These are phyloP conservation scores for Fusarium kyushuense DNA, from an alignment of 2,329 filamentous ascomycete species.

Conservation along the genomic window DNA sequence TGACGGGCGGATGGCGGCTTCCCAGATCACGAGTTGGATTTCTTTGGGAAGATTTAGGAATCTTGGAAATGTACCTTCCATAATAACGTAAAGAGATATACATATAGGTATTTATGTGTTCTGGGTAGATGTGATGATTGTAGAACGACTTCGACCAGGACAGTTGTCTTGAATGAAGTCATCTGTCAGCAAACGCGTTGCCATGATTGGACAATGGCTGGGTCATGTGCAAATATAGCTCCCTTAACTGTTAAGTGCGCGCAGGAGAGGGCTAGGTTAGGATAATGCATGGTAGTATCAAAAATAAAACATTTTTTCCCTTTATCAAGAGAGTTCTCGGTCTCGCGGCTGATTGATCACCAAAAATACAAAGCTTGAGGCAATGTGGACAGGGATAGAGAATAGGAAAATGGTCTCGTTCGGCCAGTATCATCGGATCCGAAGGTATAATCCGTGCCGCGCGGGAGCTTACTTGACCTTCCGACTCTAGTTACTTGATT, in stretches of 20 bases:
- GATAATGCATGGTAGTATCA: too few species aligned
- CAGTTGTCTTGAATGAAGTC: neutral
- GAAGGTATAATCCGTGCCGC: constrained; percentile 1
- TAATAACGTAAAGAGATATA: neutral
- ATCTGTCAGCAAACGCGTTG: neutral
- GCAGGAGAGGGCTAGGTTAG: too few species aligned
- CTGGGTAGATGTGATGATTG: neutral
- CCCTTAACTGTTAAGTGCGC: too few species aligned
- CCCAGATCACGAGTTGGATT: constrained; percentile 27
- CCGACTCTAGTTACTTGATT: constrained; percentile 8
- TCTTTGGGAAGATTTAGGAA: constrained; percentile 20
- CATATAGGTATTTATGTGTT: neutral
- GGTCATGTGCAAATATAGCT: neutral
- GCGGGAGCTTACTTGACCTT: neutral
- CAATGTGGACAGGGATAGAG: too few species aligned
- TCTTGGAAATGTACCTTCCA: neutral
- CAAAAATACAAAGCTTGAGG: too few species aligned
- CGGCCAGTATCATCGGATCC: neutral
- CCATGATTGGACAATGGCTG: neutral
- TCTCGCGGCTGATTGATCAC: too few species aligned
- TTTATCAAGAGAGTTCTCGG: too few species aligned
- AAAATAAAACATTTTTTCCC: too few species aligned
- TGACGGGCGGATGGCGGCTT: constrained; percentile 17
- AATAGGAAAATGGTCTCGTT: neutral
- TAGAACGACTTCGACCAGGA: neutral